Base-by-base conservation (phyloP, 495 filamentous ascomycete species). In the Bathelium albidoporum region DNA sequence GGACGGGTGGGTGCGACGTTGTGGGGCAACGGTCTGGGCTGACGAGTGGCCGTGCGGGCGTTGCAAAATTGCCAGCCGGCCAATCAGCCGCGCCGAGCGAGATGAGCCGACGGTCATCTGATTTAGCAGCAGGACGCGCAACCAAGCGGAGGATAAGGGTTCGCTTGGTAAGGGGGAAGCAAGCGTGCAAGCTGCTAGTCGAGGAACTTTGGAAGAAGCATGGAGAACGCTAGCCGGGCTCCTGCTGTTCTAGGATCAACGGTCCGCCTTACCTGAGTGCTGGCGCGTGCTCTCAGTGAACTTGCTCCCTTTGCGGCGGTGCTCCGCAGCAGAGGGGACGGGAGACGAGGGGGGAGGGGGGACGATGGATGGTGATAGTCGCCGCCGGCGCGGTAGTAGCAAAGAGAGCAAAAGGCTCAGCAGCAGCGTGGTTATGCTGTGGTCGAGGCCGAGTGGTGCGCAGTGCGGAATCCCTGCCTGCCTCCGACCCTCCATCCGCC, bases 211-310 rank as follows among this genome's bases (percentile, higher is more conserved):
- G 49, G 49, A 55, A 55, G 49, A 26, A 26, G 49, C 49, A 55
- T 29, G 10, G 22, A 24, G 20, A 55, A 24, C 49, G 16, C 5
- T 39, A 55, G 20, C 9, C 9, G 22, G 49, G 2, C 49, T 55
- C 49, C 49, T 55, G 49, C 49, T 55, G 49, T 55, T 55, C 49
- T 55, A 24, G 49, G 49, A 55, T 24, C 49, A 55, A 55, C 49
- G 49, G 49, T 55, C 49, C 49, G 49, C 49, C 49, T 55, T 55
- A 55, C 49, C 49, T 55, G 49, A 55, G 29, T n/a, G 4, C 49
- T 29, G 49, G 7, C 49, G 49, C 49, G 24, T 26, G 20, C 5
- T 55, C 49, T 39, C 14, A 14, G 34, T 39, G 34, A n/a, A 55
- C 49, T 55, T 55, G 49, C 49, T 55, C 49, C 20, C 29, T 55